phyloP scores from a whole-genome alignment of 768 basidiomycete genomes.

The Auriscalpium microsporum region DNA sequence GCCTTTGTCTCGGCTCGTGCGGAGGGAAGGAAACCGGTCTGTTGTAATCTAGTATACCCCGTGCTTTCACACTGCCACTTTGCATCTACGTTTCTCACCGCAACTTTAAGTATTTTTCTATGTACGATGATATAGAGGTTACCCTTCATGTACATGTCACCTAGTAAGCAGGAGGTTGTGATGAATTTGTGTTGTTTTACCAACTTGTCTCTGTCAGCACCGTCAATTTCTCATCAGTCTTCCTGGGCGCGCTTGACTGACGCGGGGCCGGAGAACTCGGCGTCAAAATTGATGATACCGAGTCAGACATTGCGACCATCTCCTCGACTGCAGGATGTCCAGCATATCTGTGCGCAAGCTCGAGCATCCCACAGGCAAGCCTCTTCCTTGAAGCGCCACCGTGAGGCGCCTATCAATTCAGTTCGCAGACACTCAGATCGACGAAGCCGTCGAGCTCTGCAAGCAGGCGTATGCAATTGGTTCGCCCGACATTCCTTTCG shows the following conservation, averaged over 20 bases:
- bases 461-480: background rate
- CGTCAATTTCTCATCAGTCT: constrained; percentile 6
- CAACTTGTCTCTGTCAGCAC: no score
- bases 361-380: background rate
- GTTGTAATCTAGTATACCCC: constrained; percentile 5
- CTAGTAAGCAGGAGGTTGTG: no score
- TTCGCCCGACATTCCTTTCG: background rate
- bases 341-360: background rate
- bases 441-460: background rate
- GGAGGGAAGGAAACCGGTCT: constrained; percentile 3
- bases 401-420: background rate
- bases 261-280: no score
- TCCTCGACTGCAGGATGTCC: background rate
- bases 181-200: no score
- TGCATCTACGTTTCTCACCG: background rate
- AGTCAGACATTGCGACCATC: no score
- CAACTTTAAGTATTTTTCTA: constrained; percentile 9
- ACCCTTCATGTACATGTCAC: background rate
- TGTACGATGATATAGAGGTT: constrained; percentile 15
- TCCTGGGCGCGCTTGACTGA: constrained; percentile 8
- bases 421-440: background rate
- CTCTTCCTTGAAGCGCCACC: background rate
- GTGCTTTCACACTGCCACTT: background rate
- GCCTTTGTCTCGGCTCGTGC: background rate
- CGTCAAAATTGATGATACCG: no score